Base-by-base conservation (phyloP, 2,329 filamentous ascomycete species). In the Cytospora paraplurivora region DNA sequence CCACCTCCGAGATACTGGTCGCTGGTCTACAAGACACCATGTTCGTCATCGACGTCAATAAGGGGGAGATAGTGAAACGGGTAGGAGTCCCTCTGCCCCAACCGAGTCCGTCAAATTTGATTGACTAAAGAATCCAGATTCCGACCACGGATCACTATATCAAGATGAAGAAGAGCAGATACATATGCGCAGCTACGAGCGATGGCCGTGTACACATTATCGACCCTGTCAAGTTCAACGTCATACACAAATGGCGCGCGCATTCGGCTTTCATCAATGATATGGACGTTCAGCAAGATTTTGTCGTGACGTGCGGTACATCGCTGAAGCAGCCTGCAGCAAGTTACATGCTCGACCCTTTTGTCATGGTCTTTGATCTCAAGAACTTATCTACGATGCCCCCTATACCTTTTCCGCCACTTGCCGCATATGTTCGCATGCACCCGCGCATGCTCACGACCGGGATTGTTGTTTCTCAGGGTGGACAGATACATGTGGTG, bases 261-360 rank as follows among this genome's bases (percentile, higher is more conserved):
- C 95, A 99, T 73, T 89, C 89, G 1, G 91, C 92, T 10, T 86
- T 88, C 58, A 91, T 99, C 73, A 97, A 92, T 75, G 94, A 98
- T 74, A 97, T 99, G 91, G 95, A 99, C 78, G 92, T 93, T 10
- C 91, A 95, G 72, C 92, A 95, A 72, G 94, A 98, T 74, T 95
- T 95, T 69, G 87, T 99, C 60, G 90, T 98, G 27, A 98, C 95
- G 5, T 99, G 95, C 75, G 95, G 95, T 41, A 96, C 92, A 76
- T 96, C 94, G 1, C 84, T 92, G 32, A 87, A 94, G 68, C 92
- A 93, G 71, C 82, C 91, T 68, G 86, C 89, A 41, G 76, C 78
- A 1, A 87, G 87, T 49, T 90, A 91, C 67, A 93, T 96, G 79
- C 85, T 96, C 38, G 95, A 99, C 72, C 92, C 93, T 0, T 88